phyloP scores from a whole-genome alignment of 768 basidiomycete species.

The Suillus fuscotomentosus region DNA sequence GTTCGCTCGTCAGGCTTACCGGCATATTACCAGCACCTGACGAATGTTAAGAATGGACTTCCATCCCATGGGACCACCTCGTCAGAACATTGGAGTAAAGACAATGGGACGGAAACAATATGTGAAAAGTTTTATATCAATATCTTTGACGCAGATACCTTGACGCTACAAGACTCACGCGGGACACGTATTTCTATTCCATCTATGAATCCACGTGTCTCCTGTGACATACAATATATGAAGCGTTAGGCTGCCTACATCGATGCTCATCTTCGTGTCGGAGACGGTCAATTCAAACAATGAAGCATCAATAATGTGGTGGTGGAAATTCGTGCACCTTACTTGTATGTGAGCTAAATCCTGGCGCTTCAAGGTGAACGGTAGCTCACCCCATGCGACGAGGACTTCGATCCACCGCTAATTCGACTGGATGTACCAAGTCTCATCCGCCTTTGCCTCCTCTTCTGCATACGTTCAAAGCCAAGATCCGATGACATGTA shows the following conservation, averaged over 20 bases:
- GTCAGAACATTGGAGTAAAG: slow-evolving; percentile 39
- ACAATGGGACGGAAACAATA: neutral
- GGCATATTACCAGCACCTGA: slow-evolving; percentile 38
- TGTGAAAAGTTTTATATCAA: neutral
- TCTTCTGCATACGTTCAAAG: slow-evolving; percentile 16
- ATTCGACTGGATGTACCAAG: slow-evolving; percentile 19
- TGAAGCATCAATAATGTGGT: no score
- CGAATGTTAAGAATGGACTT: slow-evolving; percentile 65
- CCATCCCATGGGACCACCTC: slow-evolving; percentile 69
- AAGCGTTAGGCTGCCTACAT: slow-evolving; percentile 48
- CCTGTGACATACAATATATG: slow-evolving; percentile 45
- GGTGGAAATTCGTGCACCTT: slow-evolving; percentile 46
- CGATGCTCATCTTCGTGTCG: slow-evolving; percentile 65
- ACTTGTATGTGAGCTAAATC: slow-evolving; percentile 39
- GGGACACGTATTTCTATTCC: slow-evolving; percentile 41
- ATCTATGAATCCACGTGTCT: slow-evolving; percentile 52
- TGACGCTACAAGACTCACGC: slow-evolving; percentile 18
- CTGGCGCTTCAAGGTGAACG: slow-evolving; percentile 24
- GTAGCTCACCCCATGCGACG: neutral
- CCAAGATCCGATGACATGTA: slow-evolving; percentile 35
- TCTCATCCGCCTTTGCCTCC: slow-evolving; percentile 27
- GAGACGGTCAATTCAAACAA: slow-evolving; percentile 60
- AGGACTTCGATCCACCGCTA: slow-evolving; percentile 13
- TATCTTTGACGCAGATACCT: slow-evolving; percentile 38
- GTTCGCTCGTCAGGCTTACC: slow-evolving; percentile 36